Evolutionary conservation across 768 basidiomycete genomes (phyloP), one percentile per base, ranked within the genome.

Genomic region (Hypholoma fasciculare): DNA sequence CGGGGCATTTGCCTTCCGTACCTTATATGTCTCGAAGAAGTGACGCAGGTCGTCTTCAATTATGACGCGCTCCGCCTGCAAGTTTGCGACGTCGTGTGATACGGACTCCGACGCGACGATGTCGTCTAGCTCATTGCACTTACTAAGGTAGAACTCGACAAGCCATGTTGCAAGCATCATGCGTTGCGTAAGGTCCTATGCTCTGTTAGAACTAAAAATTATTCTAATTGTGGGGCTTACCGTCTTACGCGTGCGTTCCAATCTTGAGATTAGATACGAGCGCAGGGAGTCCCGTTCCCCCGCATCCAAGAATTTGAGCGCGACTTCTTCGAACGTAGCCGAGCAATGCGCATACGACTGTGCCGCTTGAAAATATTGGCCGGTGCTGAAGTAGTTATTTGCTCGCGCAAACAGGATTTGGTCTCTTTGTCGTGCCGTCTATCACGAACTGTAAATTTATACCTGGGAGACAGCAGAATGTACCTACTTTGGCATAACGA

Each of bases 131-230:
- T 96, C 93, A 67, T 97, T 96, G 71, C 92, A 94, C 77, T 97
- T 98, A 73, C 91, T 91, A 14, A 99, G 84, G 69, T 95, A 98
- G 62, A 98, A 94, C 72, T 99, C 97, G 30, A 97, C 89, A 12
- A 99, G 85, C 97, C 97, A 99, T 0, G 95, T 98, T 16, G 97
- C 96, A 17, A 99, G 77, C 87, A 98, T 94, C 89, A 95, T 95
- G 40, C 97, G 83, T 70, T 98, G 96, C 0, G 94, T 95, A 39
- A 90, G 64, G 65, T 97, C 94, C 96, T 98, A 53, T 20, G 55
- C 12, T 26, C 11, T 56, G 14, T 9, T 19, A 53, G 16, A 9
- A 38, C 9, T 37, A 17, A 27, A 38, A 2, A 37, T 27, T 3
- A 47, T 51, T 48, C 34, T 39, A 43, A 44, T 30, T 30, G 44